Evolutionary conservation across 2,329 filamentous ascomycete genomes (phyloP), one percentile per base, ranked within the genome.

Genomic region (Penicillium sp.): DNA sequence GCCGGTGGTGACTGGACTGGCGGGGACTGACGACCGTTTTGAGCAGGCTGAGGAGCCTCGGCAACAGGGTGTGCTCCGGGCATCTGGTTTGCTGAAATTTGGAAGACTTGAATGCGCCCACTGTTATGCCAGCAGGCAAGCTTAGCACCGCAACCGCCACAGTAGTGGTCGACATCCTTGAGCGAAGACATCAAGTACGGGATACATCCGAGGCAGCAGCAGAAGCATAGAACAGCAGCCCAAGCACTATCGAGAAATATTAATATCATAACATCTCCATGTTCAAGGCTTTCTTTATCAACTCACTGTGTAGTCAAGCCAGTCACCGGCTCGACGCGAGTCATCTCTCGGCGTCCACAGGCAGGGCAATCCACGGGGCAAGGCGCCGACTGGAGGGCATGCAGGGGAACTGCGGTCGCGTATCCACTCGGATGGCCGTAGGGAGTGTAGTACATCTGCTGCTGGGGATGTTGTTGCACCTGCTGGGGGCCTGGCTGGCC

Each of bases 91-190:
- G 6, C 24, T 9, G 58, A 55, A 26, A 60, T 62, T 47, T 69
- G 67, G 44, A 81, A 75, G 40, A 84, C 78, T 65, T 82, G 79
- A 0, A 80, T 78, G 33, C 76, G 76, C 0, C 82, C 82, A 64
- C 80, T 82, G 6, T 79, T 77, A 71, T 84, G 81, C 79, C 80
- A 84, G 0, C 77, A 80, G 0, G 81, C 82, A 50, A 84, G 75
- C 59, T 79, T 62, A 1, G 74, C 73, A 37, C 79, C 78, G 61
- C 82, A 84, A 35, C 76, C 74, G 1, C 80, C 80, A 59, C 82
- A 84, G 62, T 78, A 78, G 67, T 84, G 82, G 63, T 80, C 70
- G 4, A 82, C 79, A 58, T 84, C 80, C 70, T 84, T 84, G 56
- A 81, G 72, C 47, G 75, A 77, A 28, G 76, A 76, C 69, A 83